A percentile compares a stretch with the other conserved stretches of the same genome.
Evolutionary conservation across 2,329 filamentous ascomycete species (phyloP).

Genomic region (Talaromyces sp.): DNA sequence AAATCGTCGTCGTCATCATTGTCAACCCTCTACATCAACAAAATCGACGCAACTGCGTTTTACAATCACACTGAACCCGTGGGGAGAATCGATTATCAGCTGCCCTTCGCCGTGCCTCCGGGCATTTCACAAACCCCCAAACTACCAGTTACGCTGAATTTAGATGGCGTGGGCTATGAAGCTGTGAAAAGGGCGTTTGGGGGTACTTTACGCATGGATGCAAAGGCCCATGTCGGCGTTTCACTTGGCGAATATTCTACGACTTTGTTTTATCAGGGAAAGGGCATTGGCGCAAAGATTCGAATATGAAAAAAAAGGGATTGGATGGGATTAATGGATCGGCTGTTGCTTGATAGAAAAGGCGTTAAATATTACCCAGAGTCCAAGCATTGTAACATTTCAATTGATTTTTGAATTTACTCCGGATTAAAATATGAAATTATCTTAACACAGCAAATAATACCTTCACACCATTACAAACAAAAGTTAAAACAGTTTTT

Average conservation of each 20-base stretch:
- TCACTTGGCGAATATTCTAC: slow-evolving; percentile 71
- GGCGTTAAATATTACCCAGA: not conserved
- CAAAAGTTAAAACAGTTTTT: slow-evolving; percentile 14
- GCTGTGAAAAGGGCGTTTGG: slow-evolving; percentile 75
- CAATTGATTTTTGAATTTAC: not conserved
- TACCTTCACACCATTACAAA: not conserved
- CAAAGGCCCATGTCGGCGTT: slow-evolving; percentile 68
- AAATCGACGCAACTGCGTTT: slow-evolving; percentile 75
- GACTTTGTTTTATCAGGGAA: slow-evolving; percentile 63
- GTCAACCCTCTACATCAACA: slow-evolving; percentile 68
- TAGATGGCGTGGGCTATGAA: slow-evolving; percentile 75
- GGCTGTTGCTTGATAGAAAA: too few species aligned
- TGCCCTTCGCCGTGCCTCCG: slow-evolving; percentile 71
- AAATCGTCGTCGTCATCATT: slow-evolving; percentile 45
- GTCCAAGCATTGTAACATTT: not conserved
- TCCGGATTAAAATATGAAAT: not conserved
- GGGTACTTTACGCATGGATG: slow-evolving; percentile 71
- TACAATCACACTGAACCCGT: slow-evolving; percentile 76
- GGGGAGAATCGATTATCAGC: slow-evolving; percentile 69
- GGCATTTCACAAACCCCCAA: slow-evolving; percentile 67
- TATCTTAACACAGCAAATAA: not conserved
- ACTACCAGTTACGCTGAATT: slow-evolving; percentile 74
- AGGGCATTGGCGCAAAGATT: slow-evolving; percentile 64
- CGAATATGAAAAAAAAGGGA: slow-evolving; percentile 15
- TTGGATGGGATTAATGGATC: too few species aligned